Evolutionary conservation across 352 stramenopile species (phyloP).

Genomic region (Phytophthora melonis): DNA sequence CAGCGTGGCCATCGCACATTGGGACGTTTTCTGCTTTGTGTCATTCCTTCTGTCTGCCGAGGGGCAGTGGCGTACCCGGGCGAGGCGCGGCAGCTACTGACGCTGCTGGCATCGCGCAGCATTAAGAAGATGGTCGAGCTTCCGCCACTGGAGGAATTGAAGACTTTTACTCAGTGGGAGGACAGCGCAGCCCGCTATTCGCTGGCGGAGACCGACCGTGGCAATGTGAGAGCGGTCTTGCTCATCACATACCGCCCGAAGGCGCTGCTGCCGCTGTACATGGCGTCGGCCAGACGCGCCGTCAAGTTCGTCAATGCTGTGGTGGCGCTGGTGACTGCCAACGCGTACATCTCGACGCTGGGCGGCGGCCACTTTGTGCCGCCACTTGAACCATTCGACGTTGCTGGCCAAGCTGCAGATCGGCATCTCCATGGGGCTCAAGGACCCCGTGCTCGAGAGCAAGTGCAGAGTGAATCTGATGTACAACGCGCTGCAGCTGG

Average conservation of each 20-base stretch:
- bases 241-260: constrained; percentile 61
- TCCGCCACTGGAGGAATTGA: background rate
- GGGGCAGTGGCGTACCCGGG: constrained; percentile 32
- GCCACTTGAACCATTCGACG: constrained; percentile 76
- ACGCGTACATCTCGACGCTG: constrained; percentile 87
- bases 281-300: constrained; percentile 69
- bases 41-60: constrained; percentile 39
- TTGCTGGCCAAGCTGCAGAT: constrained; percentile 84
- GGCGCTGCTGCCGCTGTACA: constrained; percentile 62
- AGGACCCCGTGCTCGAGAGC: constrained; percentile 80
- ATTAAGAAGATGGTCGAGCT: constrained; percentile 7
- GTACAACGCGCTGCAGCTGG: constrained; percentile 81
- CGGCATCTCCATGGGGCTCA: constrained; percentile 72
- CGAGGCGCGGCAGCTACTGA: constrained; percentile 37
- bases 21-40: constrained; percentile 46
- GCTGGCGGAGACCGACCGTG: constrained; percentile 4
- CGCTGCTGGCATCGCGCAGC: background rate
- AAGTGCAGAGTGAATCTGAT: constrained; percentile 87
- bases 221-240: constrained; percentile 16
- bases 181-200: constrained; percentile 34
- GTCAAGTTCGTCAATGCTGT: constrained; percentile 75
- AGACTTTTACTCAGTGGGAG: constrained; percentile 26
- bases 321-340: constrained; percentile 80
- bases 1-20: constrained; percentile 48
- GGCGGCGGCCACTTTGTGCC: constrained; percentile 83